phyloP scores from a whole-genome alignment of 495 filamentous ascomycete species.

The Astrothelium subdiscretum region DNA sequence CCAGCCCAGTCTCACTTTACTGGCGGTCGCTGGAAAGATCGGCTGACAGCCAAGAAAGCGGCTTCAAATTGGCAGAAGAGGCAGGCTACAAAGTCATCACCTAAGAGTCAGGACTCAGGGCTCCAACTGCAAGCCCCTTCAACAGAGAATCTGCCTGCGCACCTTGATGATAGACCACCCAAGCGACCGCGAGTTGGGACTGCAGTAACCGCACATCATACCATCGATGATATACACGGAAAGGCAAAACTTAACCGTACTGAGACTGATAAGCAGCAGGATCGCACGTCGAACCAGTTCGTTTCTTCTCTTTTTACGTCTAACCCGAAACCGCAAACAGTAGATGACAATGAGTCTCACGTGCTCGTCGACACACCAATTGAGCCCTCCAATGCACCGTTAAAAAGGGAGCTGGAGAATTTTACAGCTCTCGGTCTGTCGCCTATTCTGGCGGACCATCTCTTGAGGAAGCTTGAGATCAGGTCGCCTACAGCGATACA shows the following conservation, averaged over 20 bases:
- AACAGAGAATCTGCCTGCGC: conserved; percentile 3
- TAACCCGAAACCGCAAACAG: conserved; percentile 38
- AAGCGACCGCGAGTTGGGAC: conserved; percentile 21
- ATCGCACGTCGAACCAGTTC: conserved; percentile 35
- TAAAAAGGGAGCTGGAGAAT: conserved; percentile 68
- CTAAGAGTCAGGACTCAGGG: neutral
- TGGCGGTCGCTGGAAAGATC: conserved; percentile 85
- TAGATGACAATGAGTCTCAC: conserved; percentile 23
- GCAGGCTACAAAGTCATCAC: neutral
- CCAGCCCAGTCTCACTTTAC: conserved; percentile 56
- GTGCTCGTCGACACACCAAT: conserved; percentile 43
- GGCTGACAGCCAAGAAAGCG: conserved; percentile 67
- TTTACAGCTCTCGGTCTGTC: conserved; percentile 78
- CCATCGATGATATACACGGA: neutral
- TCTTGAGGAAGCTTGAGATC: conserved; percentile 75
- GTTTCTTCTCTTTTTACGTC: conserved; percentile 85
- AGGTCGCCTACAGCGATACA: conserved; percentile 92
- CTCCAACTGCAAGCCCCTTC: conserved; percentile 4
- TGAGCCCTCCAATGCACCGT: conserved; percentile 86
- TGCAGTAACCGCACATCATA: conserved; percentile 5
- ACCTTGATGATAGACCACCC: conserved; percentile 16
- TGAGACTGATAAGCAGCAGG: neutral
- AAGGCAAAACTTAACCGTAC: neutral
- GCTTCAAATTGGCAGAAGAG: conserved; percentile 19
- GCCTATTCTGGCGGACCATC: conserved; percentile 61